Base-by-base conservation (phyloP, 1,139 yeast genomes). In the Sugiyamaella paludigena region DNA sequence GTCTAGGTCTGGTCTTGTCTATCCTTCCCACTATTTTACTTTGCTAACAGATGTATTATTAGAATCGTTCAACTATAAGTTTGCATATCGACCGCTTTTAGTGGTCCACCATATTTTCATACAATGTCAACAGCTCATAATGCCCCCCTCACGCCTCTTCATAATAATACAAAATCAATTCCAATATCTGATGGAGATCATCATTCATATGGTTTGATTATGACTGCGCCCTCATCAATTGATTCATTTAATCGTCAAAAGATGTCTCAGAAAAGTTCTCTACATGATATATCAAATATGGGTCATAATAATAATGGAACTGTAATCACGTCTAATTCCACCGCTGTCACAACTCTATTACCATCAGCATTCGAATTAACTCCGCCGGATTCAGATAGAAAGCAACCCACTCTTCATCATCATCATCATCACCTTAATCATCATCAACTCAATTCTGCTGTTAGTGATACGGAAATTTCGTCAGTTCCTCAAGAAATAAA, bases 341-440 rank as follows among this genome's bases (percentile, higher is more conserved):
- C 16, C 19, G 31, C 7, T 32, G 27, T 30, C 10, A 10, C 42
- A 24, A 35, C 30, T 6, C 53, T 60, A 27, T 54, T 60, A 19
- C 64, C 63, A 10, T 58, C 62, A 13, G 62, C 63, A 4, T 54
- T 60, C 39, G 62, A 59, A 47, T 53, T 61, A 43, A 60, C 63
- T 15, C 64, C 64, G 4, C 65, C 65, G 10, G 62, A 59, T 40
- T 59, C 63, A 10, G 43, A 39, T 35, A 28, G 40, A 30, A 36
- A 32, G 12, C 46, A 32, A 13, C 36, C 38, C 9, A 30, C 45
- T 39, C 16, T 39, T 9, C 28, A 31, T 26, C 38, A 33, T 6
- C 33, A 27, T 8, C 24, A 34, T 7, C 41, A 40, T 26, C 28
- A 24, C 16, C 12, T n/a, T 12, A 26, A 19, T 4, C 43, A 19